Conservation (phyloP, 108 stramenopile genomes). For the Pseudonitzschia pungens region DNA sequence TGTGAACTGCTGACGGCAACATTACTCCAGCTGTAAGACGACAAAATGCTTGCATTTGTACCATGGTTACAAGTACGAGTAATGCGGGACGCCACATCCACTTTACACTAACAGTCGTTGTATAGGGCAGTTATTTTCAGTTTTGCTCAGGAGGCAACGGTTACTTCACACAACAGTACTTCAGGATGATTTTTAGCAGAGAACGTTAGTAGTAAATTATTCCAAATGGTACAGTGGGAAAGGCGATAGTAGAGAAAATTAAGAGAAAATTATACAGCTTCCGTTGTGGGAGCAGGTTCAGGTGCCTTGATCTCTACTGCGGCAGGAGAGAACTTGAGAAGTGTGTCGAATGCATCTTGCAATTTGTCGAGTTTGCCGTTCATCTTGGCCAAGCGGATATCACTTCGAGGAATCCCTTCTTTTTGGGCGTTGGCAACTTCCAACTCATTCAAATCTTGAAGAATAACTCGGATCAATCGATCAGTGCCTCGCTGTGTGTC, state of each 20-base stretch:
- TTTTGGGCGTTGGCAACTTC: conserved; percentile 80
- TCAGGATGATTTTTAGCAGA: too few species aligned
- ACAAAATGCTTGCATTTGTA: too few species aligned
- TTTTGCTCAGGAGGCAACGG: too few species aligned
- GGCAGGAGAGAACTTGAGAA: conserved; percentile 68
- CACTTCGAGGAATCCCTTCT: conserved; percentile 81
- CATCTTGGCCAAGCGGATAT: conserved; percentile 73
- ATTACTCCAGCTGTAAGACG: too few species aligned
- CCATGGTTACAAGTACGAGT: too few species aligned
- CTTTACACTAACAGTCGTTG: too few species aligned
- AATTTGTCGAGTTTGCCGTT: conserved; percentile 81
- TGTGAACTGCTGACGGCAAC: too few species aligned
- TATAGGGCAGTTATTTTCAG: too few species aligned
- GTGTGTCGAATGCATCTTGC: conserved; percentile 74
- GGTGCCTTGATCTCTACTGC: not conserved
- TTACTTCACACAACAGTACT: too few species aligned
- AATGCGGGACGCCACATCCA: too few species aligned
- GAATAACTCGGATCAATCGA: conserved; percentile 83
- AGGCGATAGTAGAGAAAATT: not conserved
- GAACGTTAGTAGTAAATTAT: not conserved
- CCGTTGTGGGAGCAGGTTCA: conserved; percentile 5
- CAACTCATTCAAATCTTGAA: conserved; percentile 90
- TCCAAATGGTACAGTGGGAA: not conserved
- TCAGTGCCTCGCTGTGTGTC: conserved; percentile 93
- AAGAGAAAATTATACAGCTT: not conserved